Evolutionary conservation across 2,329 filamentous ascomycete genomes (phyloP), one percentile per base, ranked within the genome.

Genomic region (Cryphonectria nitschkei): DNA sequence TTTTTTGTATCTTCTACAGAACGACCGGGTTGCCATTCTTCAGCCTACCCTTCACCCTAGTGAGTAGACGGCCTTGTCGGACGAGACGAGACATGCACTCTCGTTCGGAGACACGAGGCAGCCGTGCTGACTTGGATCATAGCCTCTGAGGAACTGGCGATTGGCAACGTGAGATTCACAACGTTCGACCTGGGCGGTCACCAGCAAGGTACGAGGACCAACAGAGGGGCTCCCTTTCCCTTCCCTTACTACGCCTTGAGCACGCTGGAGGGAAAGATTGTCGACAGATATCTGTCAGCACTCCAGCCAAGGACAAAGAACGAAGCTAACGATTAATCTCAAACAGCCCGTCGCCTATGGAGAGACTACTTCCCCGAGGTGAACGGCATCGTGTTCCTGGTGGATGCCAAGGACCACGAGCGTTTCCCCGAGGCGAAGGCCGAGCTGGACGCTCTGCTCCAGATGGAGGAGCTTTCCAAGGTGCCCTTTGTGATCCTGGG

Each of bases 321-420:
- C n/a, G 52, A 39, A 43, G 16, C 71, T 72, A 56, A 67, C 69
- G 68, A 64, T 65, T 26, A 26, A 16, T 14, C 22, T 22, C 16
- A 22, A 68, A 68, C 74, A 94, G 94, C 94, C 74, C 93, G 95
- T 76, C 93, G 95, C 78, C 90, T 97, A 77, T 97, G 95, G 94
- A 95, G 95, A 82, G 94, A 97, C 80, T 97, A 97, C 85, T 97
- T 97, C 88, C 94, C 94, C 77, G 95, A 97, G 85, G 94, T 97
- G 74, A 94, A 92, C 82, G 95, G 95, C 72, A 97, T 98, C 77
- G 95, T 99, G 76, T 99, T 98, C 88, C 91, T 98, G 71, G 93
- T 99, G 77, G 96, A 99, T 79, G 94, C 96, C 78, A 97, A 97
- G 85, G 96, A 99, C 83, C 92, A 94, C 83, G 95, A 98, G 85